These are phyloP conservation scores for Silene vulgaris DNA, from an alignment of 179 eudicot genomes.

Conservation along the genomic window DNA sequence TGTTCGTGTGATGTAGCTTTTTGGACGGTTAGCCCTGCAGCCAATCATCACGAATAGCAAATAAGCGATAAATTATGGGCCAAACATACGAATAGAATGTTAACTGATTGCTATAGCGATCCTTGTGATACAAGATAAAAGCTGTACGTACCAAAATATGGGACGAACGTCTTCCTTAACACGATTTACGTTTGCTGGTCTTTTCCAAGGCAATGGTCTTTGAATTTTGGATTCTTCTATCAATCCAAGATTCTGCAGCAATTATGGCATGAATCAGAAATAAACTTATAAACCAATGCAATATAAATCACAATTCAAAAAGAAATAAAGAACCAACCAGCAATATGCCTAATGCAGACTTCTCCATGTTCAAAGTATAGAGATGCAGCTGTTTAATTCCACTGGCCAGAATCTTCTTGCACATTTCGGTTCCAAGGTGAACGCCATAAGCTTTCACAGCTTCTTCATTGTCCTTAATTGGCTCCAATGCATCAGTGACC, in stretches of 20 bases:
- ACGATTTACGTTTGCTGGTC: constrained; percentile 74
- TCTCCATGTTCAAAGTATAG: constrained; percentile 95
- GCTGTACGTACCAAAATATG: constrained; percentile 65
- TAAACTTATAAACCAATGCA: neutral
- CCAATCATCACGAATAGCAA: constrained; percentile 23
- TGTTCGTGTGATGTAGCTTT: constrained; percentile 86
- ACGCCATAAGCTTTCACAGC: constrained; percentile 92
- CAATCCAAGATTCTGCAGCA: constrained; percentile 87
- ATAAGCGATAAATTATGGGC: neutral
- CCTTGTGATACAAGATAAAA: neutral
- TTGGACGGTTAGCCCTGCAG: constrained; percentile 96
- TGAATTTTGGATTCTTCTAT: constrained; percentile 82
- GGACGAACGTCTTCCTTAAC: constrained; percentile 95
- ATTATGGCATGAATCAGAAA: constrained; percentile 4
- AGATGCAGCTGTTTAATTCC: constrained; percentile 86
- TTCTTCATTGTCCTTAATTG: constrained; percentile 96
- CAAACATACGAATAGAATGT: too few relatives aligned
- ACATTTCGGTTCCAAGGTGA: constrained; percentile 99
- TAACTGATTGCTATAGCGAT: neutral
- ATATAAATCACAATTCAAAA: neutral
- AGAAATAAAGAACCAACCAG: constrained; percentile 45
- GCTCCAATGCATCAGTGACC: constrained; percentile 80
- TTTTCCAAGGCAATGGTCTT: constrained; percentile 90
- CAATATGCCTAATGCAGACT: constrained; percentile 86
- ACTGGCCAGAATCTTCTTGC: constrained; percentile 92